These are phyloP conservation scores for Cylindricascospora bacillispora DNA, from an alignment of 1,139 yeast species.

Conservation along the genomic window DNA sequence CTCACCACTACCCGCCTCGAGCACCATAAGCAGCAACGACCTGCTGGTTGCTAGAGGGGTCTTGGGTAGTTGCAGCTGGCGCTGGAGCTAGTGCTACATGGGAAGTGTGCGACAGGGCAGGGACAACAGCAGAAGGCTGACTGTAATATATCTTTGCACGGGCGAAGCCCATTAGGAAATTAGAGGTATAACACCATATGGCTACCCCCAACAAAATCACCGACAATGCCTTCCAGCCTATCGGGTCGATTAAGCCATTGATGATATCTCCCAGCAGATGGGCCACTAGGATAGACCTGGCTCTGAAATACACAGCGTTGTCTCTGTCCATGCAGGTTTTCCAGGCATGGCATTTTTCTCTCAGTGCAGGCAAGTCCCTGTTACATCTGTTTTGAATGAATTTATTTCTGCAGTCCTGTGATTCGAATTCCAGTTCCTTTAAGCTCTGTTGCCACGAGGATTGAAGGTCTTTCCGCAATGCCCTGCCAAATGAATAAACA, in stretches of 20 bases:
- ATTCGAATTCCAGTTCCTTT: conserved; percentile 54
- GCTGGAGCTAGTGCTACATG: no score
- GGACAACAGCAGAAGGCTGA: no score
- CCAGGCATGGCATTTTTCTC: conserved; percentile 62
- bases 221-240: conserved; percentile 61
- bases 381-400: conserved; percentile 63
- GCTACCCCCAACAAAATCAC: conserved; percentile 27
- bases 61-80: no score
- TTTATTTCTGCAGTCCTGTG: conserved; percentile 51
- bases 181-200: conserved; percentile 23
- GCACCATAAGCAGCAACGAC: no score
- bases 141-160: conserved; percentile 25
- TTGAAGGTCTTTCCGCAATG: conserved; percentile 62
- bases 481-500: conserved; percentile 40
- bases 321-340: conserved; percentile 78
- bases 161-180: conserved; percentile 23
- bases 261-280: conserved; percentile 73
- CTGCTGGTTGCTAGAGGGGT: no score
- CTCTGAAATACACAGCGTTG: conserved; percentile 65
- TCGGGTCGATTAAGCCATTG: conserved; percentile 63
- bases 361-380: conserved; percentile 61
- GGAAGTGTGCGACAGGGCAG: no score
- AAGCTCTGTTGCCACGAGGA: conserved; percentile 52
- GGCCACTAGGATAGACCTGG: conserved; percentile 50
- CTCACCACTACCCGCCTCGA: no score